These are phyloP conservation scores for Trifolium pratense DNA, from an alignment of 306 rosid species.

Conservation along the genomic window DNA sequence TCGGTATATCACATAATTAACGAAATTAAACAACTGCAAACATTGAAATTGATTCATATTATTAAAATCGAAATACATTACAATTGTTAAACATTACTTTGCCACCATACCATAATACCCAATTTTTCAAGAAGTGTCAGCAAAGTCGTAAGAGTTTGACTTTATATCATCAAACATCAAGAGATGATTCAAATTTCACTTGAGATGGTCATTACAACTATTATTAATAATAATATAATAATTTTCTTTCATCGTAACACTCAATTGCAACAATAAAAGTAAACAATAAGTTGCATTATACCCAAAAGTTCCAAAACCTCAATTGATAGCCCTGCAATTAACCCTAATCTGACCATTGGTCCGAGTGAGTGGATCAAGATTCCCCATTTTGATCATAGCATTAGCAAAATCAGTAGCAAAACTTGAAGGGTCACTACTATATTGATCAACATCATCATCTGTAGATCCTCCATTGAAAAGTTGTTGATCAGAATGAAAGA, in stretches of 20 bases:
- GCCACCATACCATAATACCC: neutral
- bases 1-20: no score
- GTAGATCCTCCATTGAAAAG: constrained; percentile 64
- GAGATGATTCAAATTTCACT: no score
- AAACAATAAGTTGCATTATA: neutral
- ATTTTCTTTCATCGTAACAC: neutral
- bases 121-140: neutral
- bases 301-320: constrained; percentile 14
- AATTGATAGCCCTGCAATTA: constrained; percentile 51
- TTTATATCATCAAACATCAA: no score
- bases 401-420: constrained; percentile 56
- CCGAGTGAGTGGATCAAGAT: constrained; percentile 61
- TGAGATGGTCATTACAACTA: no score
- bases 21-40: neutral
- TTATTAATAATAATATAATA: no score
- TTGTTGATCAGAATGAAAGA: constrained; percentile 64
- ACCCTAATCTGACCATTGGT: constrained; percentile 53
- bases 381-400: constrained; percentile 69
- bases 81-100: constrained; percentile 1
- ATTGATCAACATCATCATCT: constrained; percentile 48
- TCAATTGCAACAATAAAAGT: no score
- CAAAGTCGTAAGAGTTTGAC: no score
- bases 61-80: neutral
- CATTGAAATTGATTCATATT: constrained; percentile 13
- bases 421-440: constrained; percentile 32